These are phyloP conservation scores for Rasamsonia emersonii DNA, from an alignment of 2,329 filamentous ascomycete species.

Conservation along the genomic window DNA sequence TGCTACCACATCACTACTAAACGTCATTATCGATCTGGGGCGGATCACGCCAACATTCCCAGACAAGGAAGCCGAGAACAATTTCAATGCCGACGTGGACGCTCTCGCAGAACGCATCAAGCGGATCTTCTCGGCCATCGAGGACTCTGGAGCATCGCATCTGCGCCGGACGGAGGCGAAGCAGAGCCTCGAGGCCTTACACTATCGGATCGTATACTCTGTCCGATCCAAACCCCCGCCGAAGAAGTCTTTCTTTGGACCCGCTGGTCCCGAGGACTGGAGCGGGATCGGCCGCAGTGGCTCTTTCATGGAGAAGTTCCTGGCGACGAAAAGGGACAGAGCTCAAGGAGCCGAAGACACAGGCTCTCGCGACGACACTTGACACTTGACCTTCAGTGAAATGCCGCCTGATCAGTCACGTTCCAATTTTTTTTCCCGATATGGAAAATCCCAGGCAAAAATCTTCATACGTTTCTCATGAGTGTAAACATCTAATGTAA, in stretches of 20 bases:
- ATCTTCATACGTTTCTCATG: no score
- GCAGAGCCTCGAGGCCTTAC: conserved; percentile 63
- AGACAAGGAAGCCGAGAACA: conserved; percentile 28
- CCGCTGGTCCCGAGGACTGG: conserved; percentile 9
- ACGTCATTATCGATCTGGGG: conserved; percentile 65
- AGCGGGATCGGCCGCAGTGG: conserved; percentile 5
- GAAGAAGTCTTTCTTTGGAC: conserved; percentile 38
- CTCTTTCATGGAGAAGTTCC: conserved; percentile 5
- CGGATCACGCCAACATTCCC: conserved; percentile 23
- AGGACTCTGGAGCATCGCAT: conserved; percentile 64
- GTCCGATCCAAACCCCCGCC: conserved; percentile 57
- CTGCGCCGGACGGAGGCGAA: conserved; percentile 70
- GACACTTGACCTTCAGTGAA: no score
- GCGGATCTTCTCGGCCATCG: conserved; percentile 51
- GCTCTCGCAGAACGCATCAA: conserved; percentile 53
- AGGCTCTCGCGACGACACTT: no score
- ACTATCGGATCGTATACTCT: conserved; percentile 61
- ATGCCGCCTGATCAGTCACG: no score
- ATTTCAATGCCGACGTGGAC: conserved; percentile 67
- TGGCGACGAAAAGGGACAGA: background rate
- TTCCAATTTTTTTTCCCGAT: no score
- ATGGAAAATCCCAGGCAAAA: no score
- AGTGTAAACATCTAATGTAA: no score
- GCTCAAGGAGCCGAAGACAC: conserved; percentile 6
- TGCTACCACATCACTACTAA: conserved; percentile 59